These are phyloP conservation scores for Aspergillus floridensis DNA, from an alignment of 2,329 filamentous ascomycete species.

Conservation along the genomic window DNA sequence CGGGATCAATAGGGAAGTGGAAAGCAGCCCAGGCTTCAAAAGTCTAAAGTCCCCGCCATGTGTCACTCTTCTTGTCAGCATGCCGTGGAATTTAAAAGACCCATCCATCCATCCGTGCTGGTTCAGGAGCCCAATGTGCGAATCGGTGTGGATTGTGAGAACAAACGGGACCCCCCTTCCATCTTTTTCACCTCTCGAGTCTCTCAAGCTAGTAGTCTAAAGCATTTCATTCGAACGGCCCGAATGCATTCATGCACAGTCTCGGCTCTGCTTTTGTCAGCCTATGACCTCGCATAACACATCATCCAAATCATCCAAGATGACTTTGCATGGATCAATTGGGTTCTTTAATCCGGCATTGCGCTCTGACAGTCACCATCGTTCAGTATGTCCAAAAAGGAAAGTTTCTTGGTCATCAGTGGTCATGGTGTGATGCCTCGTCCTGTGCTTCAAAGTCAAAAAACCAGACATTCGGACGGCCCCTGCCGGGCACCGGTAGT, in stretches of 20 bases:
- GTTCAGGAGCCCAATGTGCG: too few species aligned
- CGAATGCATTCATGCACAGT: not conserved
- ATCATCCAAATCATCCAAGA: not conserved
- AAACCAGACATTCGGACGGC: not conserved
- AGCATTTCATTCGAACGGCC: not conserved
- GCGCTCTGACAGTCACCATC: not conserved
- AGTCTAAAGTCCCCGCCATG: too few species aligned
- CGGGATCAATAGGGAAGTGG: too few species aligned
- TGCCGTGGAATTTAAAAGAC: too few species aligned
- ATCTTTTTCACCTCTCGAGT: too few species aligned
- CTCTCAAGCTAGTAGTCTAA: not conserved
- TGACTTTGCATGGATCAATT: not conserved
- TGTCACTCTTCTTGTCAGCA: too few species aligned
- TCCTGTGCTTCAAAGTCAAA: not conserved
- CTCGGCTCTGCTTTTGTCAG: not conserved
- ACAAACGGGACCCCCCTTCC: too few species aligned
- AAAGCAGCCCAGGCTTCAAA: too few species aligned
- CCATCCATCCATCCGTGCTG: too few species aligned
- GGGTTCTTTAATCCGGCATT: not conserved
- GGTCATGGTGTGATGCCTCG: not conserved
- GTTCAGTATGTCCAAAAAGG: not conserved
- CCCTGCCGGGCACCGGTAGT: not conserved
- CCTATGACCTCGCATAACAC: not conserved
- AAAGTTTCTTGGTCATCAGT: not conserved
- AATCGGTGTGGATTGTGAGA: too few species aligned